Base-by-base conservation (phyloP, 75 land plant genomes). In the Cunninghamia lanceolata region DNA sequence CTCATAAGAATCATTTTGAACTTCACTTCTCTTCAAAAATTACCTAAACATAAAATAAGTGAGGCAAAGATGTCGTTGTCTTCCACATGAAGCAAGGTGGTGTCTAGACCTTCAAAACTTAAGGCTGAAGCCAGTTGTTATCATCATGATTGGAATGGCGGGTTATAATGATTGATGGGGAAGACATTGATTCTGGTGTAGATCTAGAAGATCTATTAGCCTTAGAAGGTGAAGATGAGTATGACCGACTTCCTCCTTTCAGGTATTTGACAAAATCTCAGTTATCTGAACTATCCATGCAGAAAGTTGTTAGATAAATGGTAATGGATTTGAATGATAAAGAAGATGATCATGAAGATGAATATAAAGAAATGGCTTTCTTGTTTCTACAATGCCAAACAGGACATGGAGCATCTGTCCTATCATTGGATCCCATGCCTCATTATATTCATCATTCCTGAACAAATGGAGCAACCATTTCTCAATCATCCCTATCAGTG, bases 171-270 rank as follows among this genome's bases (percentile, higher is more conserved):
- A n/a, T n/a, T n/a, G 89, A 89, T 70, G 95, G 89, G 82, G 99
- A 93, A 3, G 90, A 89, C 85, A 95, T 85, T 77, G 96, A 94
- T 83, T 91, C 93, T 82, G 99, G 96, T 90, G 94, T 91, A 38
- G 81, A 91, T 80, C 86, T 84, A 54, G 96, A 89, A 76, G 96
- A 94, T 4, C 87, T 91, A 45, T 96, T 95, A 54, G 96, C 93
- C 89, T 88, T 83, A 83, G 94, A 90, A 71, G 95, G 87, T 43
- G 95, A 92, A 84, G 97, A 94, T 87, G 99, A 94, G 70, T 97
- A 96, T 88, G 99, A 96, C 82, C 93, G 89, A 85, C 95, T 97
- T 42, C 98, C 99, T 30, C 96, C 96, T 30, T 97, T 97, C 85
- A 95, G 90, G 88, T 95, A 94, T 45, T 84, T 98, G 82, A 91